Base-by-base conservation (phyloP, 257 asterid genomes). In the Solanum habrochaites region DNA sequence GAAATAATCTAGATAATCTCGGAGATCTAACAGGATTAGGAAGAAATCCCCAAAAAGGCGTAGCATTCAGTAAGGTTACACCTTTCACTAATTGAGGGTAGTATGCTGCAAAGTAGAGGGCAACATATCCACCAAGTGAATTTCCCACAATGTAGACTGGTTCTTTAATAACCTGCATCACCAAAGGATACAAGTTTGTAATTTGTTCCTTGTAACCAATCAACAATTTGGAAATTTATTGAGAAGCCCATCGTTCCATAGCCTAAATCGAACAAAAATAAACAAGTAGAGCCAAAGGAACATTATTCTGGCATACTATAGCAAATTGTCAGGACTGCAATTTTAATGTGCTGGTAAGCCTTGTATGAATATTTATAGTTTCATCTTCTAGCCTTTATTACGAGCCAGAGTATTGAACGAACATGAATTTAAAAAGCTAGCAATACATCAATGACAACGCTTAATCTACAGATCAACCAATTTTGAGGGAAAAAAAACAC, bases 1-100 rank as follows among this genome's bases (percentile, higher is more conserved):
- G 98, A 85, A 95, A 92, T 43, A 97, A 88, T 87, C 93, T 89
- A 9, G 98, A 95, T 81, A 93, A 86, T 88, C 91, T 90, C n/a
- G 99, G 98, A 85, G 95, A 94, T 88, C 91, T 93, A 82, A 89
- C 89, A 18, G 98, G 98, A 87, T 97, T 97, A 56, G 98, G 98
- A 29, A 97, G 95, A 86, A 97, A 89, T 86, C 98, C 98, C 99
- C 99, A 95, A 89, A 95, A 94, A 13, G 98, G 99, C 42, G 99
- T 94, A 42, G 99, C 98, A 82, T 97, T 97, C 66, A 95, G 96
- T 92, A 97, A 90, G 40, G 96, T 94, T 75, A 97, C 94, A 56
- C 99, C 99, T 90, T 97, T 97, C 88, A 97, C 98, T 90, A 97
- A 69, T 4, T 95, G 89, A 78, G 99, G 99, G 86, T 95, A 62